phyloP scores from a whole-genome alignment of 2,329 filamentous ascomycete species.

The Talaromyces sp. region DNA sequence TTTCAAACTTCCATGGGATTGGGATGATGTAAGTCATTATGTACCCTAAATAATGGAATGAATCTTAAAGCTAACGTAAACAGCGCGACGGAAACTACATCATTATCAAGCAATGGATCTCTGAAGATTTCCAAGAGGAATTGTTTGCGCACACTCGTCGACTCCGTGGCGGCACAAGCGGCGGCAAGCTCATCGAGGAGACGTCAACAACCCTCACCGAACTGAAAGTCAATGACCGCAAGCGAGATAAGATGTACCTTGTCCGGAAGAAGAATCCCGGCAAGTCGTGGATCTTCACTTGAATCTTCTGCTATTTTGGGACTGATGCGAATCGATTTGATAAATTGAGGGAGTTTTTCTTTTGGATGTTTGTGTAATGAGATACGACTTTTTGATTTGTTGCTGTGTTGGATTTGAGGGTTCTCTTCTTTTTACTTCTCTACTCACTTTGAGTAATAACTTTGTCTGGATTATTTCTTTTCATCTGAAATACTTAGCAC shows the following conservation, averaged over 20 bases:
- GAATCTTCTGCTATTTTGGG: constrained; percentile 13
- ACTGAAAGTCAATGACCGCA: constrained; percentile 42
- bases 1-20: constrained; percentile 50
- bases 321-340: not conserved
- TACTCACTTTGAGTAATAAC: not conserved
- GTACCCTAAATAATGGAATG: not conserved
- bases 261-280: constrained; percentile 47
- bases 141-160: constrained; percentile 70
- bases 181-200: constrained; percentile 41
- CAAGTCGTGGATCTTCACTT: constrained; percentile 39
- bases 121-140: constrained; percentile 67
- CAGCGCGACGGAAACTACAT: constrained; percentile 64
- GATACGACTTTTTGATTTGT: constrained; percentile 12
- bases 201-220: constrained; percentile 40
- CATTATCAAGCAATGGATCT: constrained; percentile 71
- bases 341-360: not conserved
- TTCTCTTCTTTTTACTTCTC: not conserved
- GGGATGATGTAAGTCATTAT: constrained; percentile 43
- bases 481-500: constrained; percentile 23
- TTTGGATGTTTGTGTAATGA: constrained; percentile 5
- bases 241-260: constrained; percentile 47
- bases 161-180: constrained; percentile 56
- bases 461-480: not conserved
- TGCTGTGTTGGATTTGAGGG: not conserved
- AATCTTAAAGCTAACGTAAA: constrained; percentile 23